Evolutionary conservation across 495 filamentous ascomycete genomes (phyloP), one percentile per base, ranked within the genome.

Genomic region (Hypoxylon fuscum): DNA sequence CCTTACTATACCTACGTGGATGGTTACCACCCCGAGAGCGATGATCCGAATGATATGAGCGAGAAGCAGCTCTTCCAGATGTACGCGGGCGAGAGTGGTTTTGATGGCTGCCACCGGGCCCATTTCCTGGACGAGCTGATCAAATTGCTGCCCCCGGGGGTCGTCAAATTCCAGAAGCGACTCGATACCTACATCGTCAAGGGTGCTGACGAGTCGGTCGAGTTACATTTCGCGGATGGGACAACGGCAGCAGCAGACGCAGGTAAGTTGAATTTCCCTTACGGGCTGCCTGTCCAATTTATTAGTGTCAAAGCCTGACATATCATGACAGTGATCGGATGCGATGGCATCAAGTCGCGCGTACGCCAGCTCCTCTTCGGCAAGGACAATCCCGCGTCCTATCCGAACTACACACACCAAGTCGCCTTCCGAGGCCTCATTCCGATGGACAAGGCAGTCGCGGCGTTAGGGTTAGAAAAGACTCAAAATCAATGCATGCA

Each of bases 341-440:
- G 79, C 60, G 83, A 86, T 61, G 83, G 83, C 1, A 81, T 86
- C 53, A 79, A 77, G 44, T 83, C 81, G 3, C 64, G 68, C 1
- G 71, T 84, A 0, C 74, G 83, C 20, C 58, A 74, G 25, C 25
- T 77, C 25, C 10, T 84, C 5, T 59, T 80, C 1, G 69, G 72
- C 0, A 18, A 55, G 3, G 69, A 69, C 44, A 71, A 75, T 44
- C 77, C 75, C 1, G 64, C 72, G 0, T 72, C 75, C 1, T 68
- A 77, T 37, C 74, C 81, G 0, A 41, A 66, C 14, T 85, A 77
- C 68, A 78, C 60, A 0, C 79, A 80, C 62, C 79, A 82, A 50
- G 59, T 75, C 17, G 75, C 76, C 20, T 83, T 75, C 60, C 76
- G 84, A 1, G 79, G 74, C 1, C 67, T 85, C 0, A 66, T 85